These are phyloP conservation scores for Ceratocystis destructans DNA, from an alignment of 2,329 filamentous ascomycete genomes.

Conservation along the genomic window DNA sequence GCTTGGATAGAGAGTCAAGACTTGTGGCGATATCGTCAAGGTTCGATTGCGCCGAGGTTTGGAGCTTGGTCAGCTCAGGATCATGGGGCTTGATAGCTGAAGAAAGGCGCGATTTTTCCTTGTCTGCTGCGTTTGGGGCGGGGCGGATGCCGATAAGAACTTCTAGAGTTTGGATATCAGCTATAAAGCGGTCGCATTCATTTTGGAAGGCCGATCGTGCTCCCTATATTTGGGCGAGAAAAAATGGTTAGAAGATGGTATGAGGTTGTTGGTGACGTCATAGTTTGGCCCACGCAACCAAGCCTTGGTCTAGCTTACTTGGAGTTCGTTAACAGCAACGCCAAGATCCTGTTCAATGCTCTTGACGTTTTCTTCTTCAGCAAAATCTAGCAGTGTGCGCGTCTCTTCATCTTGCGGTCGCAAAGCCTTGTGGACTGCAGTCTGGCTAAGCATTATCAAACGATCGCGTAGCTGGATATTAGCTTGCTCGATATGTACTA, in stretches of 20 bases:
- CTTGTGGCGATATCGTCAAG: constrained; percentile 72
- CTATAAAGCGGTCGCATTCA: constrained; percentile 61
- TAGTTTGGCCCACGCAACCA: neutral
- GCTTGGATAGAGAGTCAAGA: constrained; percentile 65
- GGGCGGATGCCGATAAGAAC: constrained; percentile 34
- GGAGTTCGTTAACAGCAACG: constrained; percentile 55
- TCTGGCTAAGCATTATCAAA: constrained; percentile 49
- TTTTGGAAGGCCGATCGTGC: constrained; percentile 59
- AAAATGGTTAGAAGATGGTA: neutral
- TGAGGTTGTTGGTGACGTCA: neutral
- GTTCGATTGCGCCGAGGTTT: constrained; percentile 54
- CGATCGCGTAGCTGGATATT: constrained; percentile 52
- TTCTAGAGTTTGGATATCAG: constrained; percentile 53
- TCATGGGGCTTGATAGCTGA: neutral
- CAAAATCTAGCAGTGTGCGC: constrained; percentile 59
- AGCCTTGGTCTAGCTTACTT: constrained; percentile 33
- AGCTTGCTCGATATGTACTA: constrained; percentile 52
- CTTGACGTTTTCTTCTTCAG: constrained; percentile 57
- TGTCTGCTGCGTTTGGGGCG: constrained; percentile 24
- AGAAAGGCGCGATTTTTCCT: constrained; percentile 18
- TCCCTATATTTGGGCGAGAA: constrained; percentile 27
- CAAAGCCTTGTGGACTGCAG: constrained; percentile 49
- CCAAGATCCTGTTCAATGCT: constrained; percentile 53
- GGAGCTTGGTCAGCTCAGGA: constrained; percentile 37
- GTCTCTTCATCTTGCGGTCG: constrained; percentile 44